phyloP scores from a whole-genome alignment of 2,329 filamentous ascomycete species.

The Cercospora zeae-maydis region DNA sequence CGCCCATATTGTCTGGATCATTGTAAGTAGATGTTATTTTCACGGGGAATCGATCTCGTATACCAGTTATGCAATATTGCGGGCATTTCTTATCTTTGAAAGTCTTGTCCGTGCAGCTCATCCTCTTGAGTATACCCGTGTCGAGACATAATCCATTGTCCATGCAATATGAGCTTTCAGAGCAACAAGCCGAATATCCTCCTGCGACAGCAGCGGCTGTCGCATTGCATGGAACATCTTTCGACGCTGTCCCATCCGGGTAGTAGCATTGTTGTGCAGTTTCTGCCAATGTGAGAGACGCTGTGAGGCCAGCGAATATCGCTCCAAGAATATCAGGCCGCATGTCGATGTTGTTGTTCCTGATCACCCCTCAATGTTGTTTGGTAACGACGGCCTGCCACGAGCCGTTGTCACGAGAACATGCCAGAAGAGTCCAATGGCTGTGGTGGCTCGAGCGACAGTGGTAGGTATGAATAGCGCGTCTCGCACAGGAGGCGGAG shows the following conservation, averaged over 20 bases:
- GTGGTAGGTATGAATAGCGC: background rate
- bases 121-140: conserved; percentile 17
- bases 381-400: background rate
- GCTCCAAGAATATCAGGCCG: background rate
- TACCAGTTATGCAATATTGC: conserved; percentile 21
- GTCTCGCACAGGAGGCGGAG: conserved; percentile 1
- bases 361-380: background rate
- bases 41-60: background rate
- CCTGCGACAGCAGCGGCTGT: conserved; percentile 5
- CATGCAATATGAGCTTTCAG: conserved; percentile 19
- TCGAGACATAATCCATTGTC: conserved; percentile 21
- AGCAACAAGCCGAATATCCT: conserved; percentile 18
- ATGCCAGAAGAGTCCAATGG: background rate
- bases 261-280: conserved; percentile 20
- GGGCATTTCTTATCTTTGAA: conserved; percentile 15
- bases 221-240: conserved; percentile 20
- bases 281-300: background rate
- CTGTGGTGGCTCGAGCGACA: background rate
- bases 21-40: background rate
- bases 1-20: conserved; percentile 11
- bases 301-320: background rate
- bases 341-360: background rate
- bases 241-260: conserved; percentile 17
- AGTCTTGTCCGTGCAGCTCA: conserved; percentile 19
- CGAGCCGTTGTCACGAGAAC: background rate